phyloP scores from a whole-genome alignment of 139 green algal genomes.

The Chlamydomonas schloesseri region DNA sequence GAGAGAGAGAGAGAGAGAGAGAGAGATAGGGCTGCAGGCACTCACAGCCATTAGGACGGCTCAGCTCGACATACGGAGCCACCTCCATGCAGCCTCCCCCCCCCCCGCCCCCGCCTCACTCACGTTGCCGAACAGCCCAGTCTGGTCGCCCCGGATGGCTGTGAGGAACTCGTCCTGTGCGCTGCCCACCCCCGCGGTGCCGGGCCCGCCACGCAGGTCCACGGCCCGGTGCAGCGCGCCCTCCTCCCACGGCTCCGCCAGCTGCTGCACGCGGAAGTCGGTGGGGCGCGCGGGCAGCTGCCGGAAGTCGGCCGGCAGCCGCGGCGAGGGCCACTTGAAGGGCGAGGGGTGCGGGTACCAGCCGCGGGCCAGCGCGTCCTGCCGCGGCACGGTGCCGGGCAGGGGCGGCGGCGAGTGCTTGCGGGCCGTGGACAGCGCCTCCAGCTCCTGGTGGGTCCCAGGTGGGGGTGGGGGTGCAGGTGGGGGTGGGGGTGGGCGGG shows the following conservation, averaged over 20 bases:
- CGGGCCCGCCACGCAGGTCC: not conserved
- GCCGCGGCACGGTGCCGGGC: conserved; percentile 5
- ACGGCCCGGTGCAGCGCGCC: not conserved
- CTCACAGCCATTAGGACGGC: no score
- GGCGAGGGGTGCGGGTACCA: conserved; percentile 67
- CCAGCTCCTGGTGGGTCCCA: not conserved
- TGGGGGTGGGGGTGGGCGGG: no score
- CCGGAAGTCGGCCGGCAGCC: conserved; percentile 25
- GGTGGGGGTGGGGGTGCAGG: not conserved
- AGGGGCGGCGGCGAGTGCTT: not conserved
- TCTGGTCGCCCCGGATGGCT: conserved; percentile 23
- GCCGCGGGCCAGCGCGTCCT: conserved; percentile 43
- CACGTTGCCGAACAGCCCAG: conserved; percentile 46
- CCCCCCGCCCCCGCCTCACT: not conserved
- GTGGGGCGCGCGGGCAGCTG: conserved; percentile 35
- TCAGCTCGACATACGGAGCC: no score
- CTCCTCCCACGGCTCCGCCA: conserved; percentile 66
- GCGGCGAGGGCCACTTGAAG: conserved; percentile 71
- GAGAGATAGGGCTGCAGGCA: no score
- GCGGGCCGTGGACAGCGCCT: not conserved
- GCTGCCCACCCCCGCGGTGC: not conserved
- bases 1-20: no score
- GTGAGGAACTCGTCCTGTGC: conserved; percentile 18
- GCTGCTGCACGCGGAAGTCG: conserved; percentile 52
- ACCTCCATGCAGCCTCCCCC: not conserved